A percentile compares a stretch with the other conserved stretches of the same genome.
phyloP scores from a whole-genome alignment of 2,329 filamentous ascomycete genomes.

The Coniella vitis region DNA sequence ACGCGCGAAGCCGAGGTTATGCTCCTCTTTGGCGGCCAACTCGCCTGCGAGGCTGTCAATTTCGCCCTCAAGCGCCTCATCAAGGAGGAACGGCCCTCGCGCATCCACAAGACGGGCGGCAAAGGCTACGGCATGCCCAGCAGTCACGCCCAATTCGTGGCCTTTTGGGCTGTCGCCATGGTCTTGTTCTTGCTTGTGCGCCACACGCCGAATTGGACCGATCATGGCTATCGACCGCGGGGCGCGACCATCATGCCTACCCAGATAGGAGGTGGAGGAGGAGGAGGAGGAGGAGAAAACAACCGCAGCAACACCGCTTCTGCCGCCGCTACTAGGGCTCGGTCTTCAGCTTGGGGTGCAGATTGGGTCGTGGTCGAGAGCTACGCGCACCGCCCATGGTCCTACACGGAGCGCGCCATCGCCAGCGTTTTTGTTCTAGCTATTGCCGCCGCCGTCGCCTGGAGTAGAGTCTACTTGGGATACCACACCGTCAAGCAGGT shows the following conservation, averaged over 20 bases:
- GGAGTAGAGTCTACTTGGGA: conserved; percentile 80
- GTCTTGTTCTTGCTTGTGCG: conserved; percentile 78
- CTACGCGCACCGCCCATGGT: conserved; percentile 48
- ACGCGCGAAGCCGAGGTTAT: conserved; percentile 84
- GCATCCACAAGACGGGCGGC: conserved; percentile 66
- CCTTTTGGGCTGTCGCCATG: conserved; percentile 83
- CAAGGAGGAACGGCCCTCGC: conserved; percentile 80
- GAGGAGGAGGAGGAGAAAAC: background rate
- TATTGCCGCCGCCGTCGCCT: conserved; percentile 63
- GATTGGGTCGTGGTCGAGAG: conserved; percentile 21
- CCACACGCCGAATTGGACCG: conserved; percentile 51
- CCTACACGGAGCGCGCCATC: conserved; percentile 51
- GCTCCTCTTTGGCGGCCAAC: conserved; percentile 86
- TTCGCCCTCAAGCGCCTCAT: conserved; percentile 84
- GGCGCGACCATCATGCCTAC: conserved; percentile 9
- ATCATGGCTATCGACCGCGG: conserved; percentile 1
- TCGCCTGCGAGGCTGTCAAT: conserved; percentile 87
- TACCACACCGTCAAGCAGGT: conserved; percentile 92
- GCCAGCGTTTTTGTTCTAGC: conserved; percentile 48
- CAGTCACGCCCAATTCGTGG: conserved; percentile 91
- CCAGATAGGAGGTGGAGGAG: background rate
- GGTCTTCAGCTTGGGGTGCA: background rate
- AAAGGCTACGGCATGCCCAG: conserved; percentile 97
- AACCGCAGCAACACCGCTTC: background rate
- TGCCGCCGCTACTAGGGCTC: no score